Evolutionary conservation across 2,329 filamentous ascomycete species (phyloP), one percentile per base, ranked within the genome.

Genomic region (Zasmidium cellare): DNA sequence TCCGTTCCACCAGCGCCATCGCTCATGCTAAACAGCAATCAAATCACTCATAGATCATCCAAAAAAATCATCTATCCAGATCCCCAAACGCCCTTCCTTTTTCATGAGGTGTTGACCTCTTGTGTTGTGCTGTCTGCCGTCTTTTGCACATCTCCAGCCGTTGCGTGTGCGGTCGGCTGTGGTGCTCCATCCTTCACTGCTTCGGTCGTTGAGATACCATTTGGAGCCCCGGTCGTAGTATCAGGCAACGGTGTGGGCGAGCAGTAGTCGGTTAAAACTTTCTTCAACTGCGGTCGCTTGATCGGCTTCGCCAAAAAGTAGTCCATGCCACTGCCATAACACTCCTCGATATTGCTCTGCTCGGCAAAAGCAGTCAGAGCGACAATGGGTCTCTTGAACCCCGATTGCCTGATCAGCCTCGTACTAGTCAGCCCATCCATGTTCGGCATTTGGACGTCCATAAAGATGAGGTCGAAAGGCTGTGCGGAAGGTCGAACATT

Each of bases 401-500:
- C 92, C 79, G 93, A 89, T 71, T 91, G 80, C 6, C 92, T 85
- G 66, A 97, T 96, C 31, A 96, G 79, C 9, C 88, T 84, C 0
- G 92, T 96, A 48, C 89, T 92, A 71, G 96, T 88, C 22, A 97
- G 78, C 1, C 92, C 92, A 69, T 96, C 92, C 14, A 97, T 82
- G 62, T 94, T 96, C 2, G 92, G 92, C 92, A 97, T 97, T 75
- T 90, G 69, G 2, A 96, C 88, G 68, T 97, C 92, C 92, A 96
- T 97, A 71, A 96, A 94, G 62, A 97, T 93, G 20, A 97, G 80
- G 66, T 96, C 90, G 70, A 92, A 96, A 2, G 83, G 83, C n/a
- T 51, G 47, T 7, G 51, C 22, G 11, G 45, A 25, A 20, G 25
- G 41, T 55, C 83, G 80, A 53, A 87, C 83, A 38, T 82, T 83